Evolutionary conservation across 345 rosid species (phyloP).

Genomic region (Raphanus sativus): DNA sequence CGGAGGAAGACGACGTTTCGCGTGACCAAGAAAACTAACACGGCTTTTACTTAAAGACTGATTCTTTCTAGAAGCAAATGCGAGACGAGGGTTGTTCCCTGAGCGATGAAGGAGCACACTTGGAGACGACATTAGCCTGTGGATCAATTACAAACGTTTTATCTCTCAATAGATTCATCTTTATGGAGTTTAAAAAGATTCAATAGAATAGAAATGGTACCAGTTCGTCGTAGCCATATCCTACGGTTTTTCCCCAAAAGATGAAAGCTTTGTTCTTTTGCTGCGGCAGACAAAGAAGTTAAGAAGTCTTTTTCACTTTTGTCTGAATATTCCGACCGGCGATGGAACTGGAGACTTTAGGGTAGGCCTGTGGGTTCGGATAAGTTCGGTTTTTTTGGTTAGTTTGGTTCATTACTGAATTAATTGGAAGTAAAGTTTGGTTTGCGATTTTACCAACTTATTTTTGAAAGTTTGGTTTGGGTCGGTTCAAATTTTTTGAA

Average conservation of each 20-base stretch:
- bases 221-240: constrained; percentile 35
- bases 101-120: neutral
- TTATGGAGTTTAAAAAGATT: neutral
- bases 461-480: no score
- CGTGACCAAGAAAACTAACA: constrained; percentile 14
- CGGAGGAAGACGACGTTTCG: constrained; percentile 24
- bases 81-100: neutral
- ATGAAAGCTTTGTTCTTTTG: constrained; percentile 14
- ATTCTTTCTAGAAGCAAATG: constrained; percentile 32
- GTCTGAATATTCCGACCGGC: constrained; percentile 30
- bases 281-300: neutral
- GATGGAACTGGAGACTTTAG: constrained; percentile 16
- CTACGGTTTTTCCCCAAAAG: neutral
- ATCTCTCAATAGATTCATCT: neutral
- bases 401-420: neutral
- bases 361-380: neutral
- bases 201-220: constrained; percentile 3
- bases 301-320: neutral
- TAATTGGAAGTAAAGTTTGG: no score
- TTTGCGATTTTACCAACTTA: no score
- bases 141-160: neutral
- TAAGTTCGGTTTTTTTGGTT: neutral
- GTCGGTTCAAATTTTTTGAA: no score
- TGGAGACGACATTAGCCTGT: neutral
- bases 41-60: constrained; percentile 1